phyloP scores from a whole-genome alignment of 768 basidiomycete genomes.

The Xanthoconium purpureum region DNA sequence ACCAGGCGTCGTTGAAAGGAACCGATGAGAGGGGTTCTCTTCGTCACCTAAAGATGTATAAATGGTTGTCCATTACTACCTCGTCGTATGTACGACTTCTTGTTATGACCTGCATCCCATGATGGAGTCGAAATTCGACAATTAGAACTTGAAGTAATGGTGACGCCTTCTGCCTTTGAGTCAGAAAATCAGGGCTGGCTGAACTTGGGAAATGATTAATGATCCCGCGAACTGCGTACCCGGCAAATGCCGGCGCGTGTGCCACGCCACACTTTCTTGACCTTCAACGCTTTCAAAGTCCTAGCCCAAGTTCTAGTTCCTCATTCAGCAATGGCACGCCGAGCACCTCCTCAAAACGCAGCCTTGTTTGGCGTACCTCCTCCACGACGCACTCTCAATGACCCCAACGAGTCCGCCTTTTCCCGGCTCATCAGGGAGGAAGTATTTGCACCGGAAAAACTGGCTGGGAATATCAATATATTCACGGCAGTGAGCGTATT shows the following conservation, averaged over 20 bases:
- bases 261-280: background rate
- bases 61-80: too few relatives aligned
- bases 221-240: constrained; percentile 1
- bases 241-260: constrained; percentile 16
- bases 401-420: constrained; percentile 64
- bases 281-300: too few relatives aligned
- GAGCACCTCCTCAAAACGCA: constrained; percentile 54
- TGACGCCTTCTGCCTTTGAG: background rate
- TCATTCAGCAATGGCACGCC: constrained; percentile 58
- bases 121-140: too few relatives aligned
- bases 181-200: too few relatives aligned
- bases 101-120: too few relatives aligned
- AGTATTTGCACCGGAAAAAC: constrained; percentile 69
- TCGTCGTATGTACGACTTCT: too few relatives aligned
- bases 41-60: background rate
- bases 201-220: background rate
- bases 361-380: constrained; percentile 47
- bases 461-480: constrained; percentile 71
- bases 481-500: constrained; percentile 65
- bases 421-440: constrained; percentile 56
- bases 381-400: constrained; percentile 41
- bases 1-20: too few relatives aligned
- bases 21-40: background rate
- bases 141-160: too few relatives aligned
- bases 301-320: background rate